Evolutionary conservation across 2,329 filamentous ascomycete genomes (phyloP).

Genomic region (Fusarium odoratissimum): DNA sequence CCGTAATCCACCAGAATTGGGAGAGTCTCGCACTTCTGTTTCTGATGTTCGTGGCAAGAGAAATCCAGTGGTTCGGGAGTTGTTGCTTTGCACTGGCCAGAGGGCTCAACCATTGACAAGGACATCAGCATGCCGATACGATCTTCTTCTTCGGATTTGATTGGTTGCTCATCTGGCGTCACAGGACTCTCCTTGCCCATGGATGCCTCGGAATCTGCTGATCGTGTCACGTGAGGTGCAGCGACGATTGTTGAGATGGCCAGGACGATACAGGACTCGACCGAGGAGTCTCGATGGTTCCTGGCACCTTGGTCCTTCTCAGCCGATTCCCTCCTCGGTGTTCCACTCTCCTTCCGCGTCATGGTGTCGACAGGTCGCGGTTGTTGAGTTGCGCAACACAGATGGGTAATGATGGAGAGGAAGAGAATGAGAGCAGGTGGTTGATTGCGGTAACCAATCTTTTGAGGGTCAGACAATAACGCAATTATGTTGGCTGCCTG

Average conservation of each 20-base stretch:
- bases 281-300: not conserved
- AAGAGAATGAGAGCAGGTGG: not conserved
- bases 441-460: rapidly evolving
- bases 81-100: not conserved
- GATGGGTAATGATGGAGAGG: too few species aligned
- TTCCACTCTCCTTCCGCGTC: not conserved
- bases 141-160: not conserved
- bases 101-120: not conserved
- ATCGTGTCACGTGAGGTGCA: not conserved
- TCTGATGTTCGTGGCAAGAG: not conserved
- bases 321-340: not conserved
- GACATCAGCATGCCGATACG: not conserved
- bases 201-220: not conserved
- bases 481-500: not conserved
- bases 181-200: not conserved
- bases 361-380: not conserved
- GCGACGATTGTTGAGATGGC: not conserved
- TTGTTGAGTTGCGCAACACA: not conserved
- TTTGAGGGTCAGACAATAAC: too few species aligned
- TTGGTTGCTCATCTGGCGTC: not conserved
- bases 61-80: not conserved
- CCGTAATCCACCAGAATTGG: too few species aligned
- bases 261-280: not conserved
- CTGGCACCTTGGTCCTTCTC: too few species aligned
- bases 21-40: not conserved